phyloP scores from a whole-genome alignment of 768 basidiomycete species.

The Kwoniella shandongensis region DNA sequence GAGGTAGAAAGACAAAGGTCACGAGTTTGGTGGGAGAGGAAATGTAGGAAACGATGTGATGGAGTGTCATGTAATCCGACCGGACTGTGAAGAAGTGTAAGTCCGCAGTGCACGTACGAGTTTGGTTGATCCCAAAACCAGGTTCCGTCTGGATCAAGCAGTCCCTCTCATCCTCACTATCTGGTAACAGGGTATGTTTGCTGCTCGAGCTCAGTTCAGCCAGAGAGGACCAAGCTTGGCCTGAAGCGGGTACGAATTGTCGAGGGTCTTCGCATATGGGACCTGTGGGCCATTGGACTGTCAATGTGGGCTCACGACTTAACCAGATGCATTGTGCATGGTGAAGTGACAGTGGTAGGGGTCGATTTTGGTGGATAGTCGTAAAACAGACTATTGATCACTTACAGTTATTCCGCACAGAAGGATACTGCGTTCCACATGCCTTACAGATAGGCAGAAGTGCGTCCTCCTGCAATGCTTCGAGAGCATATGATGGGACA shows the following conservation, averaged over 20 bases:
- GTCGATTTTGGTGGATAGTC: slow-evolving; percentile 10
- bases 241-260: slow-evolving; percentile 43
- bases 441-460: slow-evolving; percentile 47
- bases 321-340: neutral
- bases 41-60: too few relatives aligned
- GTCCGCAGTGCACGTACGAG: too few relatives aligned
- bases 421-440: slow-evolving; percentile 49
- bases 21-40: too few relatives aligned
- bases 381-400: neutral
- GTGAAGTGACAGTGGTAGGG: neutral
- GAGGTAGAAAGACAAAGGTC: too few relatives aligned
- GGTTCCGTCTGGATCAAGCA: slow-evolving; percentile 42
- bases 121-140: slow-evolving; percentile 48
- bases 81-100: too few relatives aligned
- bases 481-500: slow-evolving; percentile 28
- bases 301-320: too few relatives aligned
- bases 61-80: too few relatives aligned
- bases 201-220: slow-evolving; percentile 26
- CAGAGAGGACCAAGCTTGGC: slow-evolving; percentile 47
- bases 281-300: slow-evolving; percentile 23
- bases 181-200: slow-evolving; percentile 31
- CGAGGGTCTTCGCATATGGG: slow-evolving; percentile 44
- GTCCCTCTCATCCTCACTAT: slow-evolving; percentile 44
- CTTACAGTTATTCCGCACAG: slow-evolving; percentile 22
- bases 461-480: slow-evolving; percentile 34